Percentiles rank a stretch among this genome's conserved stretches.
Conservation (phyloP, 331 rosid genomes). For the Saraca asoca region DNA sequence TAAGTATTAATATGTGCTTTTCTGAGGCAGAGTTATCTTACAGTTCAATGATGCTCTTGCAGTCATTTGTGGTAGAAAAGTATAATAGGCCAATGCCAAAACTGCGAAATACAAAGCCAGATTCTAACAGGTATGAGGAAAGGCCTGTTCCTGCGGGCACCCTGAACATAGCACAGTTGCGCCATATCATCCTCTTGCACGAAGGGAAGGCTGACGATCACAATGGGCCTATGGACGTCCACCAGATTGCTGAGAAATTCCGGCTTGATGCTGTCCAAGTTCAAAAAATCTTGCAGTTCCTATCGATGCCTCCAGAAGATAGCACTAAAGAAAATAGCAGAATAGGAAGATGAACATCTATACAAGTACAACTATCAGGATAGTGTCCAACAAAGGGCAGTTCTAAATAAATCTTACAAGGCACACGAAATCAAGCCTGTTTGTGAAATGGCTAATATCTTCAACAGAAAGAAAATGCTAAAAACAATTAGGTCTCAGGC, state of each 20-base stretch:
- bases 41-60: slow-evolving; percentile 27
- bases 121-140: slow-evolving; percentile 64
- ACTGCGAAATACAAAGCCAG: slow-evolving; percentile 64
- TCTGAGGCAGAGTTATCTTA: slow-evolving; percentile 6
- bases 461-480: slow-evolving; percentile 6
- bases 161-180: slow-evolving; percentile 75
- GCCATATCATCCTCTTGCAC: slow-evolving; percentile 66
- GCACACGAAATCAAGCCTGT: slow-evolving; percentile 11
- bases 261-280: slow-evolving; percentile 57
- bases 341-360: slow-evolving; percentile 23
- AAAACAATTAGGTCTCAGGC: too few relatives aligned
- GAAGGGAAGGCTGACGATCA: slow-evolving; percentile 86
- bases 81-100: slow-evolving; percentile 76
- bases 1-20: neutral
- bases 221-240: slow-evolving; percentile 63
- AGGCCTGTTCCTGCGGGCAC: slow-evolving; percentile 70
- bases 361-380: slow-evolving; percentile 23
- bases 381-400: slow-evolving; percentile 32
- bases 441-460: slow-evolving; percentile 7
- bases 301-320: slow-evolving; percentile 74
- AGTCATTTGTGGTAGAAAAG: slow-evolving; percentile 79
- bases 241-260: slow-evolving; percentile 65
- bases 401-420: slow-evolving; percentile 8
- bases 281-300: slow-evolving; percentile 59
- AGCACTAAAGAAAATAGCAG: slow-evolving; percentile 40